These are phyloP conservation scores for Geosmithia putterillii DNA, from an alignment of 2,329 filamentous ascomycete species.

Conservation along the genomic window DNA sequence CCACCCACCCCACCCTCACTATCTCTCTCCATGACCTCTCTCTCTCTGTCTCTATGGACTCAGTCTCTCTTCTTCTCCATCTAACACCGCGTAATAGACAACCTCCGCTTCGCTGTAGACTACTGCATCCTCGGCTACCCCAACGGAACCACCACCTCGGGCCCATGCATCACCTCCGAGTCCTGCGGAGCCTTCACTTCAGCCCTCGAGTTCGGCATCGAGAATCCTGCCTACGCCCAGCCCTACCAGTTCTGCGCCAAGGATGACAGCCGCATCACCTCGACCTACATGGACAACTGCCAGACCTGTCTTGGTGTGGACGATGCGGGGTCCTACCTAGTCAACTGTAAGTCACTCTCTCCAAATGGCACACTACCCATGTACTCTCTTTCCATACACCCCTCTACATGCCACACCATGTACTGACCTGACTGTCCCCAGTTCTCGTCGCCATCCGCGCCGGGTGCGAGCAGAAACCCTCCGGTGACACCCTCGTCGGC, in stretches of 20 bases:
- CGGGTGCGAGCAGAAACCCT: constrained; percentile 35
- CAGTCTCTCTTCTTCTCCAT: not conserved
- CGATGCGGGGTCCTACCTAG: constrained; percentile 27
- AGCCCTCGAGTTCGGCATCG: constrained; percentile 26
- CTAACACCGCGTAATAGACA: no score
- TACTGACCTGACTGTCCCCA: constrained; percentile 9
- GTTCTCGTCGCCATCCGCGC: constrained; percentile 38
- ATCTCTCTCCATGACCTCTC: not conserved
- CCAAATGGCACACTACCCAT: no score
- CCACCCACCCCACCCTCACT: not conserved
- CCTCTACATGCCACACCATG: not conserved
- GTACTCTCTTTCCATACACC: not conserved
- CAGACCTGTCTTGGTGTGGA: constrained; percentile 31
- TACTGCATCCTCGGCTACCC: constrained; percentile 41
- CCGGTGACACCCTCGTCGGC: constrained; percentile 18
- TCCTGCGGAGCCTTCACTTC: constrained; percentile 33
- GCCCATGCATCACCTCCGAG: constrained; percentile 34
- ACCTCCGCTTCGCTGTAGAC: constrained; percentile 37
- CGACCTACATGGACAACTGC: constrained; percentile 23
- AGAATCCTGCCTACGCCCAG: constrained; percentile 17
- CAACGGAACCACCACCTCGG: constrained; percentile 34
- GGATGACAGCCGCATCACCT: constrained; percentile 21
- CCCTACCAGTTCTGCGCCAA: constrained; percentile 34
- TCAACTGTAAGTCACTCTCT: constrained; percentile 32
- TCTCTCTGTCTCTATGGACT: not conserved